phyloP scores from a whole-genome alignment of 257 asterid genomes.

The Datura wrightii region DNA sequence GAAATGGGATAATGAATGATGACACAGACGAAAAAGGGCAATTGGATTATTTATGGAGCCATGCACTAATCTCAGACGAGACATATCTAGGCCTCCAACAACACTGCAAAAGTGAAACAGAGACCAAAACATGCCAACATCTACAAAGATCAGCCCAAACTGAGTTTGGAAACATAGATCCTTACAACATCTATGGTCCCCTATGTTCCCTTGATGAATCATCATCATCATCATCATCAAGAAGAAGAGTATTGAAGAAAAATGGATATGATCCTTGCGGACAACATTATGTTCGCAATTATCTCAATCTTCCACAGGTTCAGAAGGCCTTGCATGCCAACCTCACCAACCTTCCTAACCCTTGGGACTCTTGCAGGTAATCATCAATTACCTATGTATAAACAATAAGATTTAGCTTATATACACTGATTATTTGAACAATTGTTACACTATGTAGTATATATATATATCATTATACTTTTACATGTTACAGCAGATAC shows the following conservation, averaged over 20 bases:
- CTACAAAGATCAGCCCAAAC: slow-evolving; percentile 18
- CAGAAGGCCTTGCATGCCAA: slow-evolving; percentile 54
- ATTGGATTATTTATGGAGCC: slow-evolving; percentile 51
- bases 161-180: slow-evolving; percentile 45
- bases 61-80: slow-evolving; percentile 54
- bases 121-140: slow-evolving; percentile 36
- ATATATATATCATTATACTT: too few relatives aligned
- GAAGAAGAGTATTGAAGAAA: not conserved
- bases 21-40: slow-evolving; percentile 43
- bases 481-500: too few relatives aligned
- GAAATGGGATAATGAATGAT: slow-evolving; percentile 53
- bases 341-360: slow-evolving; percentile 40
- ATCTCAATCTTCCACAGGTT: slow-evolving; percentile 54
- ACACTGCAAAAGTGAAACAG: slow-evolving; percentile 32
- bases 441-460: too few relatives aligned
- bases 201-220: slow-evolving; percentile 30
- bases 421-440: too few relatives aligned
- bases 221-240: not conserved
- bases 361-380: slow-evolving; percentile 48
- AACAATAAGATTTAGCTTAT: too few relatives aligned
- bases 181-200: slow-evolving; percentile 50
- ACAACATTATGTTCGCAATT: slow-evolving; percentile 34
- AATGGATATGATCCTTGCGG: slow-evolving; percentile 48
- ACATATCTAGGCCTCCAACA: slow-evolving; percentile 42
- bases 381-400: not conserved